Evolutionary conservation across 2,329 filamentous ascomycete species (phyloP), one percentile per base, ranked within the genome.

Genomic region (Microdochium nivale): DNA sequence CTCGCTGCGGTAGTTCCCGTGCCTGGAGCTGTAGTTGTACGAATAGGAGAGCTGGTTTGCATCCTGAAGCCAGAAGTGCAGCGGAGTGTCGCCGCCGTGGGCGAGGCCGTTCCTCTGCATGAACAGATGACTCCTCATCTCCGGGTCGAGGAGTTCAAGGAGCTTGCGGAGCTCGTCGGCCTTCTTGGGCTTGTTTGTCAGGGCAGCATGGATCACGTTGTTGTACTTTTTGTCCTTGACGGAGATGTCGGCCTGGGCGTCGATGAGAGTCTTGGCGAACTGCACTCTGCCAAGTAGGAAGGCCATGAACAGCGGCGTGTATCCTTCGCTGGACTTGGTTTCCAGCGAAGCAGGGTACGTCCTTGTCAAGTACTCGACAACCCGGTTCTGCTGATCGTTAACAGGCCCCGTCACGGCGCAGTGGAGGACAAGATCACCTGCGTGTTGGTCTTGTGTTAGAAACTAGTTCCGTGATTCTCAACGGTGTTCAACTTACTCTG

Each of bases 281-380:
- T 80, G 70, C 16, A 75, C 58, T 21, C 78, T 76, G 11, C 78
- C 76, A 2, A 80, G 67, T 2, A 73, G 67, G 55, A 83, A 85
- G 1, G 88, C 87, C 10, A 88, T 64, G 52, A 83, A 76, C 1
- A 95, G 72, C 1, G 89, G 88, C 0, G 87, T 91, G 49, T 77
- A 70, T 0, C 81, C 81, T 8, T 70, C 61, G 1, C 71, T 65
- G 1, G 77, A 80, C 59, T 81, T 87, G 49, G 77, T 73, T 52
- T 90, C 80, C 1, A 95, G 60, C 1, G 75, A 76, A 2, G 78
- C 70, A 0, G 88, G 87, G 52, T 77, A 75, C 11, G 76, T 72
- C 25, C 83, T 73, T 49, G 88, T 66, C 2, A 95, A 71, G 57
- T 88, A 88, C 52, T 82, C 71, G 33, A 94, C 71, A 3, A 90